phyloP scores from a whole-genome alignment of 179 eudicot species.

The Vitellaria paradoxa region DNA sequence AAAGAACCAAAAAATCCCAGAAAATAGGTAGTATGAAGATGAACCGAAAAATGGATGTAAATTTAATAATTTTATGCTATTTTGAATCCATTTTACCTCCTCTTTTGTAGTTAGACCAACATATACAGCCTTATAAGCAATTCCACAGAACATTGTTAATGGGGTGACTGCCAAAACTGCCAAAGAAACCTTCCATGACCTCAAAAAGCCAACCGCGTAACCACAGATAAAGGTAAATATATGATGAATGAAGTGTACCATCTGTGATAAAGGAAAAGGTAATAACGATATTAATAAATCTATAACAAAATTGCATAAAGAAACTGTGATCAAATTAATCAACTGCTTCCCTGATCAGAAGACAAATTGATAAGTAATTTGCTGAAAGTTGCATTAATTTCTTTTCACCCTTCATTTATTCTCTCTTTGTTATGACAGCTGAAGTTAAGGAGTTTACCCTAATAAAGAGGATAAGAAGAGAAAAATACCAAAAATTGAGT shows the following conservation, averaged over 20 bases:
- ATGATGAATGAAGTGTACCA: constrained; percentile 49
- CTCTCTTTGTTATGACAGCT: no score
- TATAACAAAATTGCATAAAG: neutral
- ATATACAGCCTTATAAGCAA: constrained; percentile 47
- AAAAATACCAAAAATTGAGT: no score
- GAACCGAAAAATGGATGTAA: neutral
- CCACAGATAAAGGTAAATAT: constrained; percentile 44
- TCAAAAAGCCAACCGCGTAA: constrained; percentile 36
- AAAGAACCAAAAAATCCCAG: neutral
- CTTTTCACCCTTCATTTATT: no score
- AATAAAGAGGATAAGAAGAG: no score
- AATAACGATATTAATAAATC: neutral
- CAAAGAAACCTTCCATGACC: constrained; percentile 39
- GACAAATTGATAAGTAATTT: no score
- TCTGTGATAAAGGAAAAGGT: constrained; percentile 23
- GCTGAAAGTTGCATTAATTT: no score
- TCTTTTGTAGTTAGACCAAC: constrained; percentile 46
- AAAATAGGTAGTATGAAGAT: neutral
- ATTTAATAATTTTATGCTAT: neutral
- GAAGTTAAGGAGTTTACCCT: no score
- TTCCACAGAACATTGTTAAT: constrained; percentile 50
- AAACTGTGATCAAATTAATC: no score
- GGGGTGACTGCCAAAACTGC: constrained; percentile 53
- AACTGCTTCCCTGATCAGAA: no score
- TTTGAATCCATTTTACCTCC: constrained; percentile 27